These are phyloP conservation scores for Ophioceras dolichostomum DNA, from an alignment of 2,329 filamentous ascomycete genomes.

Conservation along the genomic window DNA sequence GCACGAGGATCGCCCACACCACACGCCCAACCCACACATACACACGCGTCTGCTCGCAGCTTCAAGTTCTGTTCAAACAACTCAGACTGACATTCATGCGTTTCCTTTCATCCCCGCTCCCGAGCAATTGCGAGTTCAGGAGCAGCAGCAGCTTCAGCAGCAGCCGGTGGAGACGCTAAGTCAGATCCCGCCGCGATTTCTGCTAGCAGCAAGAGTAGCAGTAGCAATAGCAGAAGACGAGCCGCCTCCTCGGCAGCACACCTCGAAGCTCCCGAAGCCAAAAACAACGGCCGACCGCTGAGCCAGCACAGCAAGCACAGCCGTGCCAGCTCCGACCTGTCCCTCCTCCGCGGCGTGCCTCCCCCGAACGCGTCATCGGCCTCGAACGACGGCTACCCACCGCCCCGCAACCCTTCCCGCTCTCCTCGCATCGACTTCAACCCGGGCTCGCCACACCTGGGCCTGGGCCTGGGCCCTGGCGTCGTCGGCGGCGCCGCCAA, in stretches of 20 bases:
- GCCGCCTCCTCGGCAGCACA: conserved; percentile 52
- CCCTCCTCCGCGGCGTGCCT: conserved; percentile 41
- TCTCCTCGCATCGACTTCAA: conserved; percentile 34
- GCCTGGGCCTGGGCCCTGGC: conserved; percentile 14
- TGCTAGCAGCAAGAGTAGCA: too few species aligned
- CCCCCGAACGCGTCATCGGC: conserved; percentile 23
- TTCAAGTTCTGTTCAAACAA: too few species aligned
- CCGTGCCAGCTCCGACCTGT: conserved; percentile 60
- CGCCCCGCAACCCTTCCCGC: conserved; percentile 28
- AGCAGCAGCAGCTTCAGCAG: too few species aligned
- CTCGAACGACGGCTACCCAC: conserved; percentile 15
- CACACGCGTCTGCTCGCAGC: too few species aligned
- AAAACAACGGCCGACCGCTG: conserved; percentile 36
- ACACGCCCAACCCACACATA: too few species aligned
- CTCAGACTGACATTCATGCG: too few species aligned
- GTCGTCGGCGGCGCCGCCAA: background rate
- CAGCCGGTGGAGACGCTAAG: too few species aligned
- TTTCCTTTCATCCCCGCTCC: too few species aligned
- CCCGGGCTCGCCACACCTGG: conserved; percentile 13
- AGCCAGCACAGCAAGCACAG: conserved; percentile 55
- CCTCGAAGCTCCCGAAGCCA: conserved; percentile 40
- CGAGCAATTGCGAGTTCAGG: too few species aligned
- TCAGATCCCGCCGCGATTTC: too few species aligned
- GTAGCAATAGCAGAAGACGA: conserved; percentile 40
- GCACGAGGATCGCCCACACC: too few species aligned